Base-by-base conservation (phyloP, 2,329 filamentous ascomycete genomes). In the Ceratocystis destructans region DNA sequence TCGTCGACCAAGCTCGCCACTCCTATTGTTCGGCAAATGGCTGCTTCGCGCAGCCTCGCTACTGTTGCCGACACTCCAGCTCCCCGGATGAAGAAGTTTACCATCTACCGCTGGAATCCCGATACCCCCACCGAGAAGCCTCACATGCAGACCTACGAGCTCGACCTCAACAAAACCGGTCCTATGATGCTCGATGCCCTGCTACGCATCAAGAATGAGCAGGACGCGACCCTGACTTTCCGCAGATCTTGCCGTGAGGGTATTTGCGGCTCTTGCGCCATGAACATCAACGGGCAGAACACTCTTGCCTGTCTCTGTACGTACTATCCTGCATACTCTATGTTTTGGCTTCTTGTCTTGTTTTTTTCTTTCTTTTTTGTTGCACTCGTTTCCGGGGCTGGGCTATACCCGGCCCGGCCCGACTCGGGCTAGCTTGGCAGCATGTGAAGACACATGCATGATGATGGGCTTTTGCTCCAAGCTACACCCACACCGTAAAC, bases 201-300 rank as follows among this genome's bases (percentile, higher is more conserved):
- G 73, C 94, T 99, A 77, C 83, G 93, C 73, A 96, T 99, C 79
- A 99, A 99, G 88, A 99, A 99, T 78, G 94, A 99, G 83, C 79
- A 96, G 70, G 94, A 99, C 77, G 91, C 94, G 64, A 97, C 94
- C 59, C 79, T 99, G 73, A 97, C 94, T 65, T 99, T 99, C 83
- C 85, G 94, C 75, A 80, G 94, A 77, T 95, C 89, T 77, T 99
- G 94, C 80, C 84, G 94, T 79, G 94, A 99, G 83, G 94, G 94
- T 72, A 99, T 99, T 74, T 99, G 94, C 76, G 94, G 94, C 71
- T 96, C 90, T 78, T 99, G 94, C 76, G 94, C 94, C 71, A 99
- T 99, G 94, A 99, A 99, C 83, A 97, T 99, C 76, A 95, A 97
- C 77, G 94, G 94, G 76, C 89, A 95, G 74, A 99, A 99, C 82